Conservation (phyloP, 164 flowering plant genomes). For the Magnolia sinica region DNA sequence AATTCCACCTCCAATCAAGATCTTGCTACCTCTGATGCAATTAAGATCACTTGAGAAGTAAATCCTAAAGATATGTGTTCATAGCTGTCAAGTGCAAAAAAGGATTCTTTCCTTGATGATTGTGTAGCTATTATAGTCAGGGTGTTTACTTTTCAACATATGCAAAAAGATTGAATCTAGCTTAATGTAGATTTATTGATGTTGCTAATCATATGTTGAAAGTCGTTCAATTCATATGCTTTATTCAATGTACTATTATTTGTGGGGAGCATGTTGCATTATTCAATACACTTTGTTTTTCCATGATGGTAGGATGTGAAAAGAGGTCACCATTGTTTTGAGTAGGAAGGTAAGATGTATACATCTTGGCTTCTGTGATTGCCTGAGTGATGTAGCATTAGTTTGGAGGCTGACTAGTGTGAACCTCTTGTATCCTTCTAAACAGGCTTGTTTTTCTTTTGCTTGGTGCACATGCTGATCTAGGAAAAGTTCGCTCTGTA, state of each 20-base stretch:
- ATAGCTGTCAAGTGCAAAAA: background rate
- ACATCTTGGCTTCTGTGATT: background rate
- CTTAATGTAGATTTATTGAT: no score
- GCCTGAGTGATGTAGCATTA: background rate
- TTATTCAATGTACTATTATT: no score
- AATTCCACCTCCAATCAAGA: conserved; percentile 6
- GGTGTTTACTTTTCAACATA: no score
- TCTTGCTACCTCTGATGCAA: conserved; percentile 98
- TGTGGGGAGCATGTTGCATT: no score
- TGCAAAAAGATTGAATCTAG: no score
- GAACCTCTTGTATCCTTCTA: background rate
- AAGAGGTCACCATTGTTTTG: no score
- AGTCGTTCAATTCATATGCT: no score
- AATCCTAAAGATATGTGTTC: conserved; percentile 69
- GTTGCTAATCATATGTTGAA: no score
- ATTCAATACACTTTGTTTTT: no score
- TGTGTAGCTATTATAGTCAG: background rate
- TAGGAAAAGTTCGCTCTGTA: background rate
- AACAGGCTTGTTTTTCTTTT: background rate
- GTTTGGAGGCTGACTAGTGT: background rate
- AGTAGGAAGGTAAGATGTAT: background rate
- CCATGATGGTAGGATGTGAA: no score
- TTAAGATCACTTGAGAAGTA: conserved; percentile 89
- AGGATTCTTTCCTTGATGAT: background rate
- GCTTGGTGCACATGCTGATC: background rate